These are phyloP conservation scores for Candida cerambycidarum DNA, from an alignment of 805 yeast species.

Conservation along the genomic window DNA sequence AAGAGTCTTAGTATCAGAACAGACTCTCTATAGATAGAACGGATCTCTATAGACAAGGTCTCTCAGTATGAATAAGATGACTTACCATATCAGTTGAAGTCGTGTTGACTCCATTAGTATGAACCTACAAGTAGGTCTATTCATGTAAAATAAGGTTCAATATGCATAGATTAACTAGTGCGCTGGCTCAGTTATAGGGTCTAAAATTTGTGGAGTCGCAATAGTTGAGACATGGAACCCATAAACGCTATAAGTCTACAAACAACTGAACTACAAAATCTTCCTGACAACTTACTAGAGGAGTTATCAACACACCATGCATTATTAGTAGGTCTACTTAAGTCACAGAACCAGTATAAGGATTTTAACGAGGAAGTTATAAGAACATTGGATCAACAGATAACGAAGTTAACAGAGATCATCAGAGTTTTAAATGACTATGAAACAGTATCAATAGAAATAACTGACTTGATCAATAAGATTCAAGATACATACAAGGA, in stretches of 20 bases:
- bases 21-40: background rate
- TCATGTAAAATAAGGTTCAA: too few relatives aligned
- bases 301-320: slow-evolving; percentile 17
- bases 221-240: background rate
- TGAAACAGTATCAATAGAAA: slow-evolving; percentile 19
- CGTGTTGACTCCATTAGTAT: too few relatives aligned
- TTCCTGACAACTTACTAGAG: slow-evolving; percentile 24
- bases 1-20: background rate
- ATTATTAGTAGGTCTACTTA: slow-evolving; percentile 30
- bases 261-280: background rate
- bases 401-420: slow-evolving; percentile 22
- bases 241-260: background rate
- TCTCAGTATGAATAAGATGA: too few relatives aligned
- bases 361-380: slow-evolving; percentile 15
- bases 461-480: slow-evolving; percentile 23
- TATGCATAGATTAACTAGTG: too few relatives aligned
- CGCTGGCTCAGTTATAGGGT: too few relatives aligned
- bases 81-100: too few relatives aligned
- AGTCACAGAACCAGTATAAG: slow-evolving; percentile 15
- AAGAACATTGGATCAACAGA: slow-evolving; percentile 13
- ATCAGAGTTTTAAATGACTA: slow-evolving; percentile 15
- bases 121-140: too few relatives aligned
- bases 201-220: background rate
- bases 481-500: slow-evolving; percentile 30
- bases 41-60: background rate